Percentiles rank a stretch among this genome's conserved stretches.
These are phyloP conservation scores for Cenococcum geophilum DNA, from an alignment of 495 filamentous ascomycete genomes.

Conservation along the genomic window DNA sequence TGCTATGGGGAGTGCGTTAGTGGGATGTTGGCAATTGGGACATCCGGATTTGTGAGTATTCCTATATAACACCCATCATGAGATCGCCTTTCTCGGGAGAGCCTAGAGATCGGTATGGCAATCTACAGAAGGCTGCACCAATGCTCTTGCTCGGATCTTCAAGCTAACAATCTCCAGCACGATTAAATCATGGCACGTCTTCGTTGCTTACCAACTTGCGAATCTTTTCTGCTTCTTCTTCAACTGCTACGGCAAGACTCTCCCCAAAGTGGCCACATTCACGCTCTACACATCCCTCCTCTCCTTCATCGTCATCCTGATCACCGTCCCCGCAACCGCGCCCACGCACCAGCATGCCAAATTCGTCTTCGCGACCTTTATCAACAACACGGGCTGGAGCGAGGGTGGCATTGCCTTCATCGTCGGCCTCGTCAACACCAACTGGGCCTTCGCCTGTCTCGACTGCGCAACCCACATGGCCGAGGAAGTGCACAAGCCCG, in stretches of 20 bases:
- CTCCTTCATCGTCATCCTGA: slow-evolving; percentile 51
- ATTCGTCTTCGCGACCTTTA: slow-evolving; percentile 58
- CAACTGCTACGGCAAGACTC: slow-evolving; percentile 52
- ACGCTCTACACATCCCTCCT: slow-evolving; percentile 50
- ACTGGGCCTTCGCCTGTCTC: slow-evolving; percentile 56
- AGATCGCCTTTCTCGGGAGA: background rate
- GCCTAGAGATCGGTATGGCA: background rate
- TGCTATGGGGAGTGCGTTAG: slow-evolving; percentile 46
- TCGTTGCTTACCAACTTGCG: slow-evolving; percentile 45
- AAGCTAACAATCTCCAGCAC: slow-evolving; percentile 33
- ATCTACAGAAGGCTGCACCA: background rate
- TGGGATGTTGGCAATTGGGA: slow-evolving; percentile 54
- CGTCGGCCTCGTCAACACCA: slow-evolving; percentile 56
- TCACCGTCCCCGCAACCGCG: slow-evolving; percentile 52
- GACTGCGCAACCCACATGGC: slow-evolving; percentile 59
- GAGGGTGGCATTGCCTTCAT: slow-evolving; percentile 59
- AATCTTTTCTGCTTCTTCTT: slow-evolving; percentile 55
- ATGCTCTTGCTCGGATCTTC: background rate
- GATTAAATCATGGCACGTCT: slow-evolving; percentile 52
- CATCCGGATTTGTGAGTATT: slow-evolving; percentile 50
- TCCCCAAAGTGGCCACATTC: slow-evolving; percentile 47
- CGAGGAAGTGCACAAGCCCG: slow-evolving; percentile 52
- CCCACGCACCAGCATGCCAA: slow-evolving; percentile 48
- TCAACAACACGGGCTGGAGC: slow-evolving; percentile 58
- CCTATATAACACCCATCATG: slow-evolving; percentile 18